Percentiles rank a stretch among this genome's conserved stretches.
These are phyloP conservation scores for Aspergillus vadensis DNA, from an alignment of 2,329 filamentous ascomycete species.

Conservation along the genomic window DNA sequence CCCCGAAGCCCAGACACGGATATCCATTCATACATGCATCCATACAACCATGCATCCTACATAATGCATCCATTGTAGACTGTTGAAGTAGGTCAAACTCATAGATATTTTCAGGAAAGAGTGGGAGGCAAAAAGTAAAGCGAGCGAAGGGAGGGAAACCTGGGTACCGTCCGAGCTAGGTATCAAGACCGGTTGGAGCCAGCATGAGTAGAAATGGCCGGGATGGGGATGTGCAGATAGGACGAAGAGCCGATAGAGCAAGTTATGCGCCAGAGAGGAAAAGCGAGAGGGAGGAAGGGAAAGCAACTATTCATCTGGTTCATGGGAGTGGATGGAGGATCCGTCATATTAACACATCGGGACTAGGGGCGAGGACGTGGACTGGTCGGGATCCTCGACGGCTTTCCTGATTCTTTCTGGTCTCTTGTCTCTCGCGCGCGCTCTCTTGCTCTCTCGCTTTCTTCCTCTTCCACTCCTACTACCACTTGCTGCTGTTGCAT, in stretches of 20 bases:
- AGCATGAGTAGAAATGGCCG: too few species aligned
- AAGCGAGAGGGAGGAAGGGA: constrained; percentile 8
- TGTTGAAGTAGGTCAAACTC: too few species aligned
- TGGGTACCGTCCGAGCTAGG: too few species aligned
- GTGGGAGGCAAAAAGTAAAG: neutral
- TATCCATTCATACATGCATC: neutral
- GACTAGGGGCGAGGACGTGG: constrained; percentile 41
- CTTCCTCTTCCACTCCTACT: too few species aligned
- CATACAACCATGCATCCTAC: neutral
- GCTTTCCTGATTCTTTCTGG: constrained; percentile 30
- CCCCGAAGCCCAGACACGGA: neutral
- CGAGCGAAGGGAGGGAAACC: too few species aligned
- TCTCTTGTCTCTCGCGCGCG: constrained; percentile 12
- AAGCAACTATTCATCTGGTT: constrained; percentile 22
- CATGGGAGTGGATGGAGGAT: constrained; percentile 37
- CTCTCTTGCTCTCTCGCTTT: neutral
- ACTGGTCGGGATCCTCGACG: constrained; percentile 39
- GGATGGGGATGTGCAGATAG: too few species aligned
- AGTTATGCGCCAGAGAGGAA: neutral
- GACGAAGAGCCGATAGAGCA: too few species aligned
- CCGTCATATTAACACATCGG: constrained; percentile 46
- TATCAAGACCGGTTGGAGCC: too few species aligned
- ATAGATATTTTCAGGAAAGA: neutral
- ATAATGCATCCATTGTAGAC: too few species aligned
- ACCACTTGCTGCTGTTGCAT: constrained; percentile 2